Evolutionary conservation across 2,329 filamentous ascomycete species (phyloP), one percentile per base, ranked within the genome.

Genomic region (Zasmidium cellare): DNA sequence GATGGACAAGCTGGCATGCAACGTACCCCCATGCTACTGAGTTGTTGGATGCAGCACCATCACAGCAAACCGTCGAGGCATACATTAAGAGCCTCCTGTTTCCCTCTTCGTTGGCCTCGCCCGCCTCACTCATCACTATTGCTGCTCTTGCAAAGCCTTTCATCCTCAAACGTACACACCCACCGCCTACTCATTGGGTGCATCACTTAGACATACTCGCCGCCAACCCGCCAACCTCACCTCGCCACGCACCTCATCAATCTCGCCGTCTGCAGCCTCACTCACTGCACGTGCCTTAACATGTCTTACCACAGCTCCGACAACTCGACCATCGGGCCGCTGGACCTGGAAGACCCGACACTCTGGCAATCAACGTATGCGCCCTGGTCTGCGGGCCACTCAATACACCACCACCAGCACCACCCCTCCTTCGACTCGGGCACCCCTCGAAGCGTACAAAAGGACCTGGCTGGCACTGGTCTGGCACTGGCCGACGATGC

Each of bases 371-470:
- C 46, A 38, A 23, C 28, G 9, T 6, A 57, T 31, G 35, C 59
- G 22, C n/a, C 49, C 20, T 47, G 50, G 47, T 22, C 57, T 22
- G 19, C 58, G 53, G 46, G 2, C 19, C 48, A 41, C 6, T 25
- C 53, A 49, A 50, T 46, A 41, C 7, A 54, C 19, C 51, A 22
- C 47, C 50, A 24, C 11, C 35, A 20, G 22, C 54, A 38, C 12
- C 48, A 38, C 12, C 48, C 28, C 53, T 16, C 23, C 49, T 46
- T 53, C 55, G 35, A 51, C 41, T 35, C 24, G 14, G 46, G 45
- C 47, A 56, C 55, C 14, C 63, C 63, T 23, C 63, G 63, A 35
- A 56, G 41, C n/a, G 41, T 62, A 16, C 59, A 58, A 28, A 46
- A 57, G 51, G 46, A 60, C 28, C 54, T 55, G 46, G 38, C 53